Percentiles rank a stretch among this genome's conserved stretches.
Evolutionary conservation across 2,329 filamentous ascomycete genomes (phyloP).

Genomic region (Monosporascus sp.): DNA sequence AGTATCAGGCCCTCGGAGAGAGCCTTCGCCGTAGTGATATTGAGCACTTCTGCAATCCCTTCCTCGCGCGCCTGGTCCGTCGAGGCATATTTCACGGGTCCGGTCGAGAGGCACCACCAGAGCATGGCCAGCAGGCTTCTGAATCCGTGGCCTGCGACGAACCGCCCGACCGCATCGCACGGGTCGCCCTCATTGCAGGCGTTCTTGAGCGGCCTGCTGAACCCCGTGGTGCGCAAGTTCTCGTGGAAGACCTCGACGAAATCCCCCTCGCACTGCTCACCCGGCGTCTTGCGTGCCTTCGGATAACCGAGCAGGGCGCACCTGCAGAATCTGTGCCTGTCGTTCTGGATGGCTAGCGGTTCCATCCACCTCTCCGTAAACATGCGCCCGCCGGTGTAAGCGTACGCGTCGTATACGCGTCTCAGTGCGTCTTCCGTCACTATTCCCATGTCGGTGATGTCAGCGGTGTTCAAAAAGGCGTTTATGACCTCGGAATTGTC

Average conservation of each 20-base stretch:
- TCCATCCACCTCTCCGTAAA: slow-evolving; percentile 19
- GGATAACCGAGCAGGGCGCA: not conserved
- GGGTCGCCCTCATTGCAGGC: slow-evolving; percentile 4
- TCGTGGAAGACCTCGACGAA: slow-evolving; percentile 20
- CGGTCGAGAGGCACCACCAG: not conserved
- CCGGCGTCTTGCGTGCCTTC: not conserved
- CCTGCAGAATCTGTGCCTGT: slow-evolving; percentile 10
- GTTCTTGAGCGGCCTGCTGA: slow-evolving; percentile 14
- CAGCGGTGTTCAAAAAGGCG: slow-evolving; percentile 17
- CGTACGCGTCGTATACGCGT: slow-evolving; percentile 21
- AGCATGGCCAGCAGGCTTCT: not conserved
- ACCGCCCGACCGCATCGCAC: not conserved
- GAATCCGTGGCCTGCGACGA: not conserved
- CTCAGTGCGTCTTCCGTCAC: slow-evolving; percentile 18
- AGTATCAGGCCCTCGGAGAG: slow-evolving; percentile 15
- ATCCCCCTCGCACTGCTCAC: slow-evolving; percentile 14
- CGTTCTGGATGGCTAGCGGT: slow-evolving; percentile 17
- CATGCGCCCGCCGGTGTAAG: slow-evolving; percentile 13
- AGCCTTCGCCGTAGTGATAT: slow-evolving; percentile 11
- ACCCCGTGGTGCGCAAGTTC: slow-evolving; percentile 15
- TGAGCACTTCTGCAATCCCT: not conserved
- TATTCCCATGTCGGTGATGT: slow-evolving; percentile 14
- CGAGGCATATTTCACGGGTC: not conserved
- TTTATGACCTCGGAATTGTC: slow-evolving; percentile 13
- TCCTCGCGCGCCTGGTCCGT: not conserved